phyloP scores from a whole-genome alignment of 805 yeast genomes.

The Phaffomyces antillensis region DNA sequence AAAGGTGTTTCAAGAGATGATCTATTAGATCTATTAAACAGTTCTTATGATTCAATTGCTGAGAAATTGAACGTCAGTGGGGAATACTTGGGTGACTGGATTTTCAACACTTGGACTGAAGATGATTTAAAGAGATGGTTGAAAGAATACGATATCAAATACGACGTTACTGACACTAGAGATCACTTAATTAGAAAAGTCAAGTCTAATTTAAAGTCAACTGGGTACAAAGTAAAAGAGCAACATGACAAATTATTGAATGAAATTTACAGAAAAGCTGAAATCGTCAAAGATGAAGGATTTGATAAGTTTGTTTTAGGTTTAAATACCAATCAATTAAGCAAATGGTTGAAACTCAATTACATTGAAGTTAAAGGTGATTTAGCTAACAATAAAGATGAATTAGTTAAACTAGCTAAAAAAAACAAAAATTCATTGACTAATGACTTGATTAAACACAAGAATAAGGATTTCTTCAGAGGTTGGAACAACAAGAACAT shows the following conservation, averaged over 20 bases:
- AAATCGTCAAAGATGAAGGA: constrained; percentile 20
- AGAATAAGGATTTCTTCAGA: constrained; percentile 27
- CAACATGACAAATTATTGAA: constrained; percentile 34
- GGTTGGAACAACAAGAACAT: constrained; percentile 33
- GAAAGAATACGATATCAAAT: constrained; percentile 33
- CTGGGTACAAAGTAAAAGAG: constrained; percentile 31
- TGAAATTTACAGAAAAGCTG: constrained; percentile 25
- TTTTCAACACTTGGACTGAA: constrained; percentile 47
- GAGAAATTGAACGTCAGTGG: constrained; percentile 32
- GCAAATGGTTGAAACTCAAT: constrained; percentile 46
- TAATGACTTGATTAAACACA: constrained; percentile 23
- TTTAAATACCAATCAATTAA: constrained; percentile 39
- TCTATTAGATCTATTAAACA: constrained; percentile 28
- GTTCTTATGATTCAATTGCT: constrained; percentile 34
- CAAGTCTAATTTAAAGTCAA: constrained; percentile 37
- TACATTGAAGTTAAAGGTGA: constrained; percentile 32
- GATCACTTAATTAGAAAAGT: constrained; percentile 41
- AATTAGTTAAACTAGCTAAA: constrained; percentile 29
- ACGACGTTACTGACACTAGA: constrained; percentile 32
- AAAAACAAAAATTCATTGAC: constrained; percentile 29
- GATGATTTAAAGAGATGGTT: constrained; percentile 46
- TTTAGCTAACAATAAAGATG: constrained; percentile 28
- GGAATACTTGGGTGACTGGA: constrained; percentile 42
- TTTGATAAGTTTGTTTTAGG: constrained; percentile 42
- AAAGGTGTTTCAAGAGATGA: constrained; percentile 7